A percentile compares a stretch with the other conserved stretches of the same genome.
Evolutionary conservation across 805 yeast genomes (phyloP).

Genomic region (Nakazawaea pomicola): DNA sequence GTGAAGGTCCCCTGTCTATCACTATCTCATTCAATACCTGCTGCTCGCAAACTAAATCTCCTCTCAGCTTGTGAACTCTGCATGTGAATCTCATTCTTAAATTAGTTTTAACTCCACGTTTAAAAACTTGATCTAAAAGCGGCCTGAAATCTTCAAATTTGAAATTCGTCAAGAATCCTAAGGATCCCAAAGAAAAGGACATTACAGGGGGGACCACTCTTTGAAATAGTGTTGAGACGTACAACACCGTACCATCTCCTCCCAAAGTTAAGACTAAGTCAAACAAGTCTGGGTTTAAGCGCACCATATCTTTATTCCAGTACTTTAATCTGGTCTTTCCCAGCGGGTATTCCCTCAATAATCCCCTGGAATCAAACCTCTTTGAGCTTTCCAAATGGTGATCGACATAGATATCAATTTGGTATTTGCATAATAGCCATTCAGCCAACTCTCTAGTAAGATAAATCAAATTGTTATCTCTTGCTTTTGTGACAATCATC

Average conservation of each 20-base stretch:
- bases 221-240: conserved; percentile 84
- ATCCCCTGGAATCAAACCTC: conserved; percentile 55
- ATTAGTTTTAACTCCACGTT: conserved; percentile 70
- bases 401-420: conserved; percentile 63
- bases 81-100: conserved; percentile 87
- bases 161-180: conserved; percentile 90
- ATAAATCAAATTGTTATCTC: conserved; percentile 73
- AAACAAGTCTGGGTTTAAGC: conserved; percentile 38
- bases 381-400: conserved; percentile 54
- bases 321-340: conserved; percentile 46
- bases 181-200: conserved; percentile 82
- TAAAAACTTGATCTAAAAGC: conserved; percentile 51
- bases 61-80: conserved; percentile 53
- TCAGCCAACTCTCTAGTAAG: conserved; percentile 75
- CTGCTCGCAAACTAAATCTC: conserved; percentile 54
- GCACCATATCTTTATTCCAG: conserved; percentile 65
- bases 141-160: conserved; percentile 67
- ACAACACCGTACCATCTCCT: conserved; percentile 94
- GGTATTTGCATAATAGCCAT: conserved; percentile 51
- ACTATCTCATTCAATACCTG: conserved; percentile 89
- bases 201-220: conserved; percentile 86
- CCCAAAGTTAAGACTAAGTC: conserved; percentile 88
- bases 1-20: conserved; percentile 90
- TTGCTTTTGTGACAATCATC: conserved; percentile 83
- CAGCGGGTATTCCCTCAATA: conserved; percentile 40